Base-by-base conservation (phyloP, 768 basidiomycete species). In the Lepiota brunneoincarnata region DNA sequence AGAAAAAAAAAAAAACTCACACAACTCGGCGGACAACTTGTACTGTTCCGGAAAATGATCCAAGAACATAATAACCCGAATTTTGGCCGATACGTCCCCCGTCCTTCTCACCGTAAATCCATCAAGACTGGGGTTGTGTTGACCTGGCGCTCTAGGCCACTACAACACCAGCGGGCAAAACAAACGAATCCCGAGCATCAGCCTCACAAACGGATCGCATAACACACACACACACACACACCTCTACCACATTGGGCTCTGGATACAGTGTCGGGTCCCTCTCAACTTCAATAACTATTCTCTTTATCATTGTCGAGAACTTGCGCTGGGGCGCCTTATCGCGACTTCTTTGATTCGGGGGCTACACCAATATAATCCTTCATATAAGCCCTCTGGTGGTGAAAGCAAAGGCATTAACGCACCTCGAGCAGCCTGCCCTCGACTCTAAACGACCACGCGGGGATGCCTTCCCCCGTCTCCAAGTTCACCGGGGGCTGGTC, bases 161-260 rank as follows among this genome's bases (percentile, higher is more conserved):
- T 89, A 36, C 11, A 41, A 3, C n/a, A 10, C 45, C 36, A 18
- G 10, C 28, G 7, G 51, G 4, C 10, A 42, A 48, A 51, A 35
- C 6, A 18, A 21, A 46, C 36, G 23, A 17, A 20, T 26, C 31
- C 41, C 17, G 4, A 17, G 31, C 24, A 31, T 47, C 10, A 41
- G 2, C 45, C 28, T 4, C n/a, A 11, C 41, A 18, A 62, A 45
- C 18, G 24, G 14, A 35, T 10, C 3, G 28, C 14, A 51, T 79
- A 34, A 6, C 6, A 11, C n/a, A 23, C 17, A 34, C 38, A 6
- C 6, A 11, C n/a, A 23, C 17, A 34, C 38, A 23, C 58, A 93
- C 95, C 82, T 97, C 94, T 34, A 96, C 84, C 14, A 94, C 85
- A 61, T 95, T 96, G 18, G 86, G 83, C 46, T 96, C 92, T 1